Percentiles rank a stretch among this genome's conserved stretches.
These are phyloP conservation scores for Plasmodium inui DNA, from an alignment of 169 alveolate species.

Conservation along the genomic window DNA sequence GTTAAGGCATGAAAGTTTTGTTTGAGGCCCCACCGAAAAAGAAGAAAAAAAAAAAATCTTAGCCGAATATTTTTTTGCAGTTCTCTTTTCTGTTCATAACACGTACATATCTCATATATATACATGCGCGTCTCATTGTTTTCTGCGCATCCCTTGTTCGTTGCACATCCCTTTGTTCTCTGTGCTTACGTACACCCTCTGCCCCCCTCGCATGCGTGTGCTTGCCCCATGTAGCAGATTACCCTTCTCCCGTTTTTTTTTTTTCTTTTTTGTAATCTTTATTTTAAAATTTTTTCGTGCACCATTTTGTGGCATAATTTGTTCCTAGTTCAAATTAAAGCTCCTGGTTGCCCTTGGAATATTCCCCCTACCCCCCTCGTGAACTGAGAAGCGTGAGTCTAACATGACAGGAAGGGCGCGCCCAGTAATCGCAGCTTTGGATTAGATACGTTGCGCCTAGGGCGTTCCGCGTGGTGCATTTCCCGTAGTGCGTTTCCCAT, in stretches of 20 bases:
- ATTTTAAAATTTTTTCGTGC: neutral
- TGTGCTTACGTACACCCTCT: neutral
- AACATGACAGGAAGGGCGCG: neutral
- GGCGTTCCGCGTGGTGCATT: too few relatives aligned
- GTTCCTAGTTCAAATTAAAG: neutral
- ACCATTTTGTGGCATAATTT: neutral
- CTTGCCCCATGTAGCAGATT: neutral
- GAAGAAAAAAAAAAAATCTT: neutral
- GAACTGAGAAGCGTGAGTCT: neutral
- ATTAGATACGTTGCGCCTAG: neutral
- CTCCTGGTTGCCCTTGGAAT: neutral
- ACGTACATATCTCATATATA: neutral
- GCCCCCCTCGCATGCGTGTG: neutral
- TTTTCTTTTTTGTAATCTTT: too few relatives aligned
- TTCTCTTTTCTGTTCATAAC: neutral
- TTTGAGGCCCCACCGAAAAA: neutral
- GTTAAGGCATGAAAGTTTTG: neutral
- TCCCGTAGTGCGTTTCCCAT: too few relatives aligned
- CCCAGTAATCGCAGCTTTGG: neutral
- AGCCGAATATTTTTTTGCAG: neutral
- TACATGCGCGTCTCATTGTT: neutral
- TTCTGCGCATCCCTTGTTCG: neutral
- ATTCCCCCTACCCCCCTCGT: neutral
- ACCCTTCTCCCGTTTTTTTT: neutral
- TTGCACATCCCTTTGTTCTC: neutral